Evolutionary conservation across 2,329 filamentous ascomycete species (phyloP), one percentile per base, ranked within the genome.

Genomic region (Nothophaeocryptopus gaeumannii): DNA sequence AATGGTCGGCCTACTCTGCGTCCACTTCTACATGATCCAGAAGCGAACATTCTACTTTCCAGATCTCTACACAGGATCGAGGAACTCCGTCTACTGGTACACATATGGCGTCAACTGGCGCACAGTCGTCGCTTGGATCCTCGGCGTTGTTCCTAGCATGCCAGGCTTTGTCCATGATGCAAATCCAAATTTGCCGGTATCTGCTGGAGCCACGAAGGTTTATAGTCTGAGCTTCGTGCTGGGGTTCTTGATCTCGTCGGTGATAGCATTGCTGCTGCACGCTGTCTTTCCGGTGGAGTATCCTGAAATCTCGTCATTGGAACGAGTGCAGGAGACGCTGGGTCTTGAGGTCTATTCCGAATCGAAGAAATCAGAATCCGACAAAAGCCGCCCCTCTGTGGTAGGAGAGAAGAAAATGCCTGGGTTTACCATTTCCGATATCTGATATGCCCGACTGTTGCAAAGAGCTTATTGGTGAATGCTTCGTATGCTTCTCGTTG

Each of bases 91-190:
- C 13, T 50, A 50, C 16, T 45, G 47, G 47, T 50, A 50, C 26
- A 50, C 47, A 7, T 50, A 33, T 16, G 47, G 47, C 37, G 47
- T 50, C 7, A 45, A 50, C 26, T 45, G 47, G 47, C 39, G 47
- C 3, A 50, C 47, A 10, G 47, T 50, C 26, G 29, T 45, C 13
- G 47, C 41, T 7, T 50, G 47, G 35, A 10, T 26, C 2, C 14
- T 50, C 35, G 40, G 34, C 16, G 41, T 50, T 13, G 15, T 40
- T 11, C 47, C 47, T 14, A 44, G 33, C 16, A 45, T 40, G 26
- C 47, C 47, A 29, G 47, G 47, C 10, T 45, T 50, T 35, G 47
- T 50, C 12, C 15, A 45, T 29, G 29, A 41, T 35, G 47, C 47
- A 8, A 50, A 45, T 39, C 47, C 40, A 10, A 34, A 39, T 29